phyloP scores from a whole-genome alignment of 179 eudicot species.

The Pouteria campechiana region DNA sequence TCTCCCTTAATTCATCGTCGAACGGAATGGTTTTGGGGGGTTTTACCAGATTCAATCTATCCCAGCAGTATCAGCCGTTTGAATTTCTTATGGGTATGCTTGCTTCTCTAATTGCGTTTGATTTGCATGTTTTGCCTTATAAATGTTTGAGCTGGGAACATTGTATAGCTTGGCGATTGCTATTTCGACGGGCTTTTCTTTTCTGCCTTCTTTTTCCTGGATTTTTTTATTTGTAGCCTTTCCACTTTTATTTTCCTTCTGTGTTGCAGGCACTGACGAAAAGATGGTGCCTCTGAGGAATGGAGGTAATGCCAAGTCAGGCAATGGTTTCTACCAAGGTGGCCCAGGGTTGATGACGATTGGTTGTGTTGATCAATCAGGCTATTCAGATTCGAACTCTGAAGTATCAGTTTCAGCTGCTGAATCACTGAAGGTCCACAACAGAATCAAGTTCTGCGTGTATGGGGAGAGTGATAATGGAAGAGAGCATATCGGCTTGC shows the following conservation, averaged over 20 bases:
- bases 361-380: constrained; percentile 7
- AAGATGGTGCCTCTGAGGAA: constrained; percentile 1
- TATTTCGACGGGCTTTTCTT: too few relatives aligned
- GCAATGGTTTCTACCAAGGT: background rate
- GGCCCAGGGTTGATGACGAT: background rate
- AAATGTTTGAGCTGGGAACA: too few relatives aligned
- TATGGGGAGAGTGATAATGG: constrained; percentile 7
- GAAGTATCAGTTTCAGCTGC: constrained; percentile 27
- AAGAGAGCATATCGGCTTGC: constrained; percentile 1
- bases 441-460: constrained; percentile 4
- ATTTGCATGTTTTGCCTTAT: too few relatives aligned
- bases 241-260: background rate
- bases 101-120: constrained; percentile 3
- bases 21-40: background rate
- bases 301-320: background rate
- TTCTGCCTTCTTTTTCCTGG: background rate
- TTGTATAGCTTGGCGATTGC: too few relatives aligned
- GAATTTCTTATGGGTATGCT: constrained; percentile 19
- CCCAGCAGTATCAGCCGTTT: constrained; percentile 2
- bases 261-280: constrained; percentile 1
- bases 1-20: constrained; percentile 22
- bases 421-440: constrained; percentile 18
- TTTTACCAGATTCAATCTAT: constrained; percentile 5
- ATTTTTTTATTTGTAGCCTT: background rate
- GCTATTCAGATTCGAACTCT: constrained; percentile 29